Conservation (phyloP, 768 basidiomycete species). For the Rhizopogon vinicolor region DNA sequence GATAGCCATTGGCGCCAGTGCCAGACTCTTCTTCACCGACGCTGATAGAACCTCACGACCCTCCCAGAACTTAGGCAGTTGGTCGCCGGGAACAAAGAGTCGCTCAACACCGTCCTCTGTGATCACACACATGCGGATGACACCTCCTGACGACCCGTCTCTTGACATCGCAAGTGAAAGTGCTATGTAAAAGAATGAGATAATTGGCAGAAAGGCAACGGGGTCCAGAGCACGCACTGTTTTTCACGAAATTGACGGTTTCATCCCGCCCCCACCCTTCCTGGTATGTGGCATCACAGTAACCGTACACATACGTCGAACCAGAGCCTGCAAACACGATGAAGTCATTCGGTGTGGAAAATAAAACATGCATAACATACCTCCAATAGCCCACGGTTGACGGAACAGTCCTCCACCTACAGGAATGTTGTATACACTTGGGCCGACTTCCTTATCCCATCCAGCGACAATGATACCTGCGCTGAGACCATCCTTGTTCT, state of each 20-base stretch:
- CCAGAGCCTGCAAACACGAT: conserved; percentile 63
- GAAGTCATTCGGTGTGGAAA: neutral
- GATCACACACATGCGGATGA: conserved; percentile 96
- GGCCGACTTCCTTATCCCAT: conserved; percentile 90
- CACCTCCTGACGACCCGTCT: conserved; percentile 97
- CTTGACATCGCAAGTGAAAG: conserved; percentile 94
- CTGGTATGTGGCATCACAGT: conserved; percentile 96
- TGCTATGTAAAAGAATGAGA: conserved; percentile 42
- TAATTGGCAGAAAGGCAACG: neutral
- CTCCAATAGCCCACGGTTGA: conserved; percentile 98
- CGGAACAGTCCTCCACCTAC: conserved; percentile 95
- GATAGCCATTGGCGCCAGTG: conserved; percentile 40
- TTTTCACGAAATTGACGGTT: conserved; percentile 91
- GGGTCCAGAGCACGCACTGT: conserved; percentile 57
- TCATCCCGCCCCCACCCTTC: conserved; percentile 90
- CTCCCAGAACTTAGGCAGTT: conserved; percentile 89
- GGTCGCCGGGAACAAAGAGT: conserved; percentile 86
- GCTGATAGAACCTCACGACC: conserved; percentile 66
- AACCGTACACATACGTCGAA: conserved; percentile 97
- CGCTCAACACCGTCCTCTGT: conserved; percentile 90
- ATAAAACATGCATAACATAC: conserved; percentile 35
- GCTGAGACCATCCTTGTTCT: conserved; percentile 83
- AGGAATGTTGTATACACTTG: conserved; percentile 95
- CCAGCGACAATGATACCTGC: conserved; percentile 98
- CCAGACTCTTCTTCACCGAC: conserved; percentile 16